A percentile compares a stretch with the other conserved stretches of the same genome.
These are phyloP conservation scores for Salix exigua DNA, from an alignment of 345 rosid genomes.

Conservation along the genomic window DNA sequence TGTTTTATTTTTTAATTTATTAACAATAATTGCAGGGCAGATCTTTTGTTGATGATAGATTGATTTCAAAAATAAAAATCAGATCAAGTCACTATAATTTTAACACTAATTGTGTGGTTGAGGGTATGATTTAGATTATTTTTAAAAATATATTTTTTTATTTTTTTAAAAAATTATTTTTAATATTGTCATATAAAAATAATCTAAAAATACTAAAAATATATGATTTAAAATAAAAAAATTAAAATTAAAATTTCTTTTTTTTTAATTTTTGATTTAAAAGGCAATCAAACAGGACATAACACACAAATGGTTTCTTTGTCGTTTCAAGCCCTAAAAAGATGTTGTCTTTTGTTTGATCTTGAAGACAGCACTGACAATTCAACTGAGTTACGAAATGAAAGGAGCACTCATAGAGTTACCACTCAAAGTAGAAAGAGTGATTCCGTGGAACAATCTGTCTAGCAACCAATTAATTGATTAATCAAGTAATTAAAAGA, in stretches of 20 bases:
- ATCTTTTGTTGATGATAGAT: not conserved
- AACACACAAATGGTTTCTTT: not conserved
- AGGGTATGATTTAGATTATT: no score
- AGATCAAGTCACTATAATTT: not conserved
- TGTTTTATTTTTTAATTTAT: not conserved
- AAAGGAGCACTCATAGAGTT: not conserved
- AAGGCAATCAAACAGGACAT: no score
- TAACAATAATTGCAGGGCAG: not conserved
- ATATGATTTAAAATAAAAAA: no score
- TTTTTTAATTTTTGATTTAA: no score
- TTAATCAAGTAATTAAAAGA: not conserved
- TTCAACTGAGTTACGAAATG: not conserved
- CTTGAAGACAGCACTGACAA: not conserved
- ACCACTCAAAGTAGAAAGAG: not conserved
- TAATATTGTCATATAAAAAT: no score
- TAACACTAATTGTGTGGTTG: not conserved
- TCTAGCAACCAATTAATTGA: not conserved
- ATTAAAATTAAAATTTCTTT: no score
- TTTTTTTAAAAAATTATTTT: no score
- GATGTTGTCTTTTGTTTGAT: not conserved
- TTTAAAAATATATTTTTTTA: not conserved
- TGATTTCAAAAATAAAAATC: not conserved
- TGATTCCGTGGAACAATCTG: not conserved
- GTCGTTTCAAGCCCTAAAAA: not conserved
- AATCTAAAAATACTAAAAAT: no score